Evolutionary conservation across 2,329 filamentous ascomycete genomes (phyloP).

Genomic region (Fusarium newnesense): DNA sequence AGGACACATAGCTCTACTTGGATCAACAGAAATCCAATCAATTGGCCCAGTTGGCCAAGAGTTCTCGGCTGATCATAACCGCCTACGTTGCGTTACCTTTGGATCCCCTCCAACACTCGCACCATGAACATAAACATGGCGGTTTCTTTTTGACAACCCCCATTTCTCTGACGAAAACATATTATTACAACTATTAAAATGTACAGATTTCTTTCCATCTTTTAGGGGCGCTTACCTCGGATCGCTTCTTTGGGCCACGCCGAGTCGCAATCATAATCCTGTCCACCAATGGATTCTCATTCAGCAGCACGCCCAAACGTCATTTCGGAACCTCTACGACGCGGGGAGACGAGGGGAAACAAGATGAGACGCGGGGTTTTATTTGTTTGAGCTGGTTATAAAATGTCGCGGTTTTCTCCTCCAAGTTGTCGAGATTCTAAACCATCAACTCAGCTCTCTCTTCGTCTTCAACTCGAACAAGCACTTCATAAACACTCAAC

Average conservation of each 20-base stretch:
- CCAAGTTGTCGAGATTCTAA: constrained; percentile 13
- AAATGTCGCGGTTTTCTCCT: constrained; percentile 19
- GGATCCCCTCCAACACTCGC: constrained; percentile 21
- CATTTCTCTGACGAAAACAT: constrained; percentile 37
- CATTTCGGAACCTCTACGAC: constrained; percentile 31
- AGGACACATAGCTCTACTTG: neutral
- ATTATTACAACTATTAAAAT: constrained; percentile 18
- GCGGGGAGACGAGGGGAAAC: constrained; percentile 27
- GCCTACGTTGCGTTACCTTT: constrained; percentile 21
- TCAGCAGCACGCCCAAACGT: constrained; percentile 32
- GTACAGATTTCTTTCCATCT: neutral
- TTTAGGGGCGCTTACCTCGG: constrained; percentile 34
- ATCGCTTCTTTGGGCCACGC: constrained; percentile 34
- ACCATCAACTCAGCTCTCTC: constrained; percentile 7
- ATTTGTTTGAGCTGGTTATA: constrained; percentile 15
- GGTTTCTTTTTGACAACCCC: constrained; percentile 34
- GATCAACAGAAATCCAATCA: neutral
- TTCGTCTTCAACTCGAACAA: constrained; percentile 26
- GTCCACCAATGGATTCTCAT: constrained; percentile 35
- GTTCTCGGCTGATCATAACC: constrained; percentile 29
- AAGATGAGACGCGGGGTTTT: constrained; percentile 25
- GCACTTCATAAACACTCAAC: neutral
- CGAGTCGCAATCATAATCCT: constrained; percentile 26
- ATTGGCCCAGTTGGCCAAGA: constrained; percentile 19
- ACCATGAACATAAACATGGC: constrained; percentile 34